Percentiles rank a stretch among this genome's conserved stretches.
phyloP scores from a whole-genome alignment of 148 eudicot genomes.

The Rhododendron kiyosumense region DNA sequence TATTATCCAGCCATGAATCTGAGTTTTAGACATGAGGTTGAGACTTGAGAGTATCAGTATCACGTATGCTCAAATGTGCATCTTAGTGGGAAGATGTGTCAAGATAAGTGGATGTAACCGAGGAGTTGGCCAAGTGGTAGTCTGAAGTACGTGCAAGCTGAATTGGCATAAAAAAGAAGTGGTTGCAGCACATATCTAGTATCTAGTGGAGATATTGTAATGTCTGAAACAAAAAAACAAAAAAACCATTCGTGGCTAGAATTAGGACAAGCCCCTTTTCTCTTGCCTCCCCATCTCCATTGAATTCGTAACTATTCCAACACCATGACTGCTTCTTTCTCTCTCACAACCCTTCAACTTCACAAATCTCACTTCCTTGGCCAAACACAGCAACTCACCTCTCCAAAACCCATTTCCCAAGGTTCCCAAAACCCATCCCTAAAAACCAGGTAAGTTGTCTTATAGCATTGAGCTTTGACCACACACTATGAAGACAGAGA shows the following conservation, averaged over 20 bases:
- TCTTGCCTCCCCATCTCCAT: background rate
- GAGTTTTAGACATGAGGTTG: background rate
- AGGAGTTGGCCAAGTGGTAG: background rate
- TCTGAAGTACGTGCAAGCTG: too few relatives aligned
- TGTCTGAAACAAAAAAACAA: background rate
- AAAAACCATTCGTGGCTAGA: conserved; percentile 26
- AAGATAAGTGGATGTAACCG: background rate
- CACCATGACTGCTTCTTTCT: conserved; percentile 49
- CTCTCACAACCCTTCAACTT: conserved; percentile 22
- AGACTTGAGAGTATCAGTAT: background rate
- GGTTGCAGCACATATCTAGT: background rate
- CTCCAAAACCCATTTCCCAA: background rate
- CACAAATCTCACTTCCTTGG: background rate
- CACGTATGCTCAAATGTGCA: background rate
- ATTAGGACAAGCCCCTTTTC: conserved; percentile 2
- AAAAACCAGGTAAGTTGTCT: background rate
- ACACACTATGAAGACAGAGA: background rate
- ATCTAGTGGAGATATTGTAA: background rate
- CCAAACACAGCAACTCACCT: background rate
- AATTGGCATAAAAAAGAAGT: too few relatives aligned
- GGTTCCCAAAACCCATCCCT: background rate
- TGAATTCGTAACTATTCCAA: conserved; percentile 3
- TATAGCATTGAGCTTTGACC: background rate
- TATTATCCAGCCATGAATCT: background rate
- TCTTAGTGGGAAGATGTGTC: background rate